Percentiles rank a stretch among this genome's conserved stretches.
Conservation (phyloP, 2,329 filamentous ascomycete species). For the Fusarium foetens region DNA sequence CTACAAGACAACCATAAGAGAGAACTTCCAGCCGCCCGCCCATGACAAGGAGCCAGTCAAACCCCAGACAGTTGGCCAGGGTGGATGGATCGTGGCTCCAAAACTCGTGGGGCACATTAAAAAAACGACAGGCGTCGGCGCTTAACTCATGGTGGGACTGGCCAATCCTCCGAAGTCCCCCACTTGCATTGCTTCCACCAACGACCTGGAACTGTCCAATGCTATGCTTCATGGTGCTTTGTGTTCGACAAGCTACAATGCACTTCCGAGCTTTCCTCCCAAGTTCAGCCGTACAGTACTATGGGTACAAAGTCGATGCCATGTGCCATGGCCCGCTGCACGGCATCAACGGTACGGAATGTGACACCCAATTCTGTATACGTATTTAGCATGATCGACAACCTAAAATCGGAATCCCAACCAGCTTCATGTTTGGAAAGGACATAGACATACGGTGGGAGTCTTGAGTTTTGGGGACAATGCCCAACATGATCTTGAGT, state of each 20-base stretch:
- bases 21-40: slow-evolving; percentile 35
- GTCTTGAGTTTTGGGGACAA: neutral
- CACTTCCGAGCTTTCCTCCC: neutral
- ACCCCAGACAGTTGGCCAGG: slow-evolving; percentile 31
- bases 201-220: slow-evolving; percentile 50
- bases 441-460: slow-evolving; percentile 9
- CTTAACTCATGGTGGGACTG: slow-evolving; percentile 59
- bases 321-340: slow-evolving; percentile 34
- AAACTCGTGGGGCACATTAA: slow-evolving; percentile 58
- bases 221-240: slow-evolving; percentile 8
- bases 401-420: slow-evolving; percentile 23
- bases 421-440: slow-evolving; percentile 15
- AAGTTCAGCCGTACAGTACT: slow-evolving; percentile 8
- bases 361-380: slow-evolving; percentile 35
- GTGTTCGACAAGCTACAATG: slow-evolving; percentile 8
- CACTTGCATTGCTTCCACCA: slow-evolving; percentile 51
- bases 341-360: slow-evolving; percentile 39
- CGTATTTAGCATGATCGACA: slow-evolving; percentile 29
- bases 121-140: slow-evolving; percentile 64
- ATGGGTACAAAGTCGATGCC: slow-evolving; percentile 18
- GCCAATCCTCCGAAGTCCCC: slow-evolving; percentile 42
- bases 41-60: slow-evolving; percentile 33
- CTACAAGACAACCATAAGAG: slow-evolving; percentile 20
- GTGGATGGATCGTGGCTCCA: slow-evolving; percentile 40
- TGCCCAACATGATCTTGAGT: slow-evolving; percentile 7